phyloP scores from a whole-genome alignment of 2,329 filamentous ascomycete genomes.

The Trichoderma sp. region DNA sequence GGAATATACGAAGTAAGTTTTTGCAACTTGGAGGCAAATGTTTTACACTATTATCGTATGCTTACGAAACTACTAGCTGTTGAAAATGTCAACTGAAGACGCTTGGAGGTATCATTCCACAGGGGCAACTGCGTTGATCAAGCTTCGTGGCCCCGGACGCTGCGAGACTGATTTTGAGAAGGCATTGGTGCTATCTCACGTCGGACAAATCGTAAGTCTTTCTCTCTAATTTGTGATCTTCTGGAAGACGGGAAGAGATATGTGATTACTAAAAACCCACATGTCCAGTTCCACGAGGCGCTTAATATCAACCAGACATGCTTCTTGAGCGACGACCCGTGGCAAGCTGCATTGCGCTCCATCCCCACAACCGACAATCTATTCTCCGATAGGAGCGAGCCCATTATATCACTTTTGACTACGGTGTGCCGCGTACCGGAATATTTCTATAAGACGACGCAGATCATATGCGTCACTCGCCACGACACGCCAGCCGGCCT shows the following conservation, averaged over 20 bases:
- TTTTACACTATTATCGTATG: background rate
- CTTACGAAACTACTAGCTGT: background rate
- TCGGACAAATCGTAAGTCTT: constrained; percentile 17
- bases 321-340: background rate
- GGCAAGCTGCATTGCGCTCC: background rate
- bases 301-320: background rate
- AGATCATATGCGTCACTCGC: constrained; percentile 1
- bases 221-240: background rate
- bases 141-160: constrained; percentile 12
- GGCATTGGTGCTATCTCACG: constrained; percentile 6
- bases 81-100: constrained; percentile 12
- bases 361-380: constrained; percentile 11
- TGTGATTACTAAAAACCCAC: background rate
- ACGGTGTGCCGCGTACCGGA: background rate
- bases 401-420: background rate
- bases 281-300: constrained; percentile 1
- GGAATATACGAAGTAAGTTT: constrained; percentile 8
- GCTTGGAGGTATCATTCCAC: constrained; percentile 7
- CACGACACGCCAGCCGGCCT: background rate
- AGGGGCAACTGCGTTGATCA: constrained; percentile 4
- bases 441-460: constrained; percentile 1
- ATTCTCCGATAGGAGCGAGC: constrained; percentile 10
- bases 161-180: constrained; percentile 13
- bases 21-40: background rate
- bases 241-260: background rate